Conservation (phyloP, 2,329 filamentous ascomycete species). For the Fusarium buharicum region DNA sequence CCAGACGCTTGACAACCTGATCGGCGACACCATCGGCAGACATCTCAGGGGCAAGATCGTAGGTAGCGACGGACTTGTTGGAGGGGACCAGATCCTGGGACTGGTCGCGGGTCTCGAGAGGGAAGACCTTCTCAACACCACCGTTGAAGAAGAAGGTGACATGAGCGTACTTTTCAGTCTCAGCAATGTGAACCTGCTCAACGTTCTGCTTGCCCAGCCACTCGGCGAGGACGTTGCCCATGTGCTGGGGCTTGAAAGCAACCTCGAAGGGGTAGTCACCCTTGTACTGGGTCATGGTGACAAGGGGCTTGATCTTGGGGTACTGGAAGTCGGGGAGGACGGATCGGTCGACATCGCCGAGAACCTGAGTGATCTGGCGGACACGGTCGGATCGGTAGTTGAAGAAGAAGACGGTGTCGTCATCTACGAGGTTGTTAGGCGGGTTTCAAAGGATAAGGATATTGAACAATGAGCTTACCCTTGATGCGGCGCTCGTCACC, state of each 20-base stretch:
- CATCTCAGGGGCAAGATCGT: slow-evolving; percentile 96
- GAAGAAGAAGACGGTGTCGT: slow-evolving; percentile 99
- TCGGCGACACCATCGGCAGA: slow-evolving; percentile 89
- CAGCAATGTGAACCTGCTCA: slow-evolving; percentile 94
- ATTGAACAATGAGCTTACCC: slow-evolving; percentile 62
- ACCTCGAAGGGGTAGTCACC: slow-evolving; percentile 90
- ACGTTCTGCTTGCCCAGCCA: slow-evolving; percentile 90
- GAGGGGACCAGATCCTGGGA: slow-evolving; percentile 81
- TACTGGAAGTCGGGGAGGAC: slow-evolving; percentile 91
- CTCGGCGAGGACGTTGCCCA: slow-evolving; percentile 98
- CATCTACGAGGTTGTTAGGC: slow-evolving; percentile 64
- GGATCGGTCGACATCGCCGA: slow-evolving; percentile 92
- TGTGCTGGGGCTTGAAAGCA: slow-evolving; percentile 92
- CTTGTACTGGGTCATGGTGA: slow-evolving; percentile 99
- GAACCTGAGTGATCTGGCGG: slow-evolving; percentile 92
- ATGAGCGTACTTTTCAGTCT: slow-evolving; percentile 99
- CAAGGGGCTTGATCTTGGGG: slow-evolving; percentile 84
- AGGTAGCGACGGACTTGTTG: slow-evolving; percentile 89
- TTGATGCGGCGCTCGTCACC: slow-evolving; percentile 87
- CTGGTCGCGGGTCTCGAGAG: slow-evolving; percentile 90
- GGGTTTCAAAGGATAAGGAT: background rate
- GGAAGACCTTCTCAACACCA: slow-evolving; percentile 95
- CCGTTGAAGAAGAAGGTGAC: slow-evolving; percentile 99
- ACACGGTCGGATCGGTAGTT: slow-evolving; percentile 99
- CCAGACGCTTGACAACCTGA: slow-evolving; percentile 88